Base-by-base conservation (phyloP, 345 rosid genomes). In the Pugionium cornutum region DNA sequence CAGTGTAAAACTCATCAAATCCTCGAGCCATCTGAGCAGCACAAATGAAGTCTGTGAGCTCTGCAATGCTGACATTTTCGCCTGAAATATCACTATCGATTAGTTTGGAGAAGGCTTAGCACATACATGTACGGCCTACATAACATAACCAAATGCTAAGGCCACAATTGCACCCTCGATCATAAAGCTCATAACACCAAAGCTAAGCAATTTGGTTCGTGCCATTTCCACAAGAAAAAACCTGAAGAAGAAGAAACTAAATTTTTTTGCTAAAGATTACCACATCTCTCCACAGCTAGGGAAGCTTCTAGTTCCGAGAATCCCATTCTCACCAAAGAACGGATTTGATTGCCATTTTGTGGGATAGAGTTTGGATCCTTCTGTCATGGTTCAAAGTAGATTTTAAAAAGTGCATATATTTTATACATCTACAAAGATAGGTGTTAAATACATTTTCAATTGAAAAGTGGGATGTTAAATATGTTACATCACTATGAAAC, bases 211-310 rank as follows among this genome's bases (percentile, higher is more conserved):
- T 37, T 37, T 37, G 56, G 49, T 30, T 53, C 53, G n/a, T 36
- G 44, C 39, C 57, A 53, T 34, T 30, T 62, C 5, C 62, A 61
- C 11, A 2, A 11, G 6, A 39, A 36, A 34, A 49, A 61, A 52
- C 33, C 51, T 41, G 41, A 35, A 69, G 41, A 10, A n/a, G 6
- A 48, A 31, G 4, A 2, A 40, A 31, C 32, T 7, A 36, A 47
- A 58, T 9, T 1, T 41, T 18, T 9, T 2, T 41, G 66, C 42
- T 25, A 25, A 47, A 40, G 67, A 78, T 4, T 43, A 92, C 98
- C 98, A 43, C 98, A 89, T 89, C 96, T 88, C 80, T 86, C 83
- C 72, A 88, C 41, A 64, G 97, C 97, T 66, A 81, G 63, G 68
- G 84, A 69, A 57, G 83, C 97, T 68, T 89, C 97, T 4, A 71